Evolutionary conservation across 2,329 filamentous ascomycete species (phyloP).

Genomic region (Rasamsonia emersonii): DNA sequence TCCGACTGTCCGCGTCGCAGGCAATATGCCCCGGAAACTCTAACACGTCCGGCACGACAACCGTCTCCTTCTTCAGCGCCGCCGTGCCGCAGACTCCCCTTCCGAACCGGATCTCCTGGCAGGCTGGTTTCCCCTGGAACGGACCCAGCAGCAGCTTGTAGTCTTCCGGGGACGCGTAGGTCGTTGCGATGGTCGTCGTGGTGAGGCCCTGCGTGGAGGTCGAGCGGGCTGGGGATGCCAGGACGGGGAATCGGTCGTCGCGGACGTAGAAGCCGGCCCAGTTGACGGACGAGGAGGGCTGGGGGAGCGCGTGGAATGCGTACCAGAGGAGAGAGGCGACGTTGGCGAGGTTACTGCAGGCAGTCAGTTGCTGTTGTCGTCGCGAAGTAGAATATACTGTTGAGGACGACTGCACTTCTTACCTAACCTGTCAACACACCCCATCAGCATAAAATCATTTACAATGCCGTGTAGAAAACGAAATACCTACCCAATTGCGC

Average conservation of each 20-base stretch:
- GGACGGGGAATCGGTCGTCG: conserved; percentile 32
- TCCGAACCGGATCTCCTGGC: conserved; percentile 39
- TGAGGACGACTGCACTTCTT: conserved; percentile 5
- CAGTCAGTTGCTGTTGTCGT: not conserved
- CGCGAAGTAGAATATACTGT: not conserved
- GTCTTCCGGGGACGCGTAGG: conserved; percentile 15
- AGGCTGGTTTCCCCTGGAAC: conserved; percentile 42
- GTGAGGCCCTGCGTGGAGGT: conserved; percentile 15
- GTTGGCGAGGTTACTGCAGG: conserved; percentile 37
- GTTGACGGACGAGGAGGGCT: conserved; percentile 37
- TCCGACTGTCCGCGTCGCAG: conserved; percentile 40
- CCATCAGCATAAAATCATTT: conserved; percentile 6
- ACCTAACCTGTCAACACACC: conserved; percentile 22
- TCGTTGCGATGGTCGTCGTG: conserved; percentile 14
- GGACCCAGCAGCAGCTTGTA: conserved; percentile 36
- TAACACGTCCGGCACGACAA: conserved; percentile 37
- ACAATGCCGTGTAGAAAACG: not conserved
- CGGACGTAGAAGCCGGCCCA: conserved; percentile 43
- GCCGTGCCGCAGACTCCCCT: conserved; percentile 40
- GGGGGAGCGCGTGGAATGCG: conserved; percentile 35
- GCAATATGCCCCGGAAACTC: conserved; percentile 42
- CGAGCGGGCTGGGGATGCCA: conserved; percentile 15
- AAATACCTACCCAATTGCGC: conserved; percentile 37
- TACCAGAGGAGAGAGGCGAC: conserved; percentile 42
- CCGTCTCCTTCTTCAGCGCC: conserved; percentile 29